Percentiles rank a stretch among this genome's conserved stretches.
These are phyloP conservation scores for Sclerotinia trifoliorum DNA, from an alignment of 2,329 filamentous ascomycete species.

Conservation along the genomic window DNA sequence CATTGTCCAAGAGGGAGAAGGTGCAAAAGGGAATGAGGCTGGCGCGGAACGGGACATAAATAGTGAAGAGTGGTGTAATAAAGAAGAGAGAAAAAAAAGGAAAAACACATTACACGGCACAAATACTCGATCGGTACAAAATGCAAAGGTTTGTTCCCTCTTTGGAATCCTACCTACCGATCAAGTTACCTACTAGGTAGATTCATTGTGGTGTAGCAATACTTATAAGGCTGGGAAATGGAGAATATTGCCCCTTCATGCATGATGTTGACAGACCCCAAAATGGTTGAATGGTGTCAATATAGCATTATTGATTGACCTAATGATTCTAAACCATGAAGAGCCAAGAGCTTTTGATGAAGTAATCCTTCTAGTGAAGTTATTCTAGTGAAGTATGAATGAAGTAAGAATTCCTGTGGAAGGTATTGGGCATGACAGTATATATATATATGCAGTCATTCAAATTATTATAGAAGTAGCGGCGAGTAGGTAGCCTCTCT, in stretches of 20 bases:
- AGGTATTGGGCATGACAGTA: too few relatives aligned
- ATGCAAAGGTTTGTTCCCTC: background rate
- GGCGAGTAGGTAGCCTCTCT: background rate
- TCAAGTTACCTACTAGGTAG: too few relatives aligned
- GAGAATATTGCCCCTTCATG: background rate
- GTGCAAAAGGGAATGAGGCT: background rate
- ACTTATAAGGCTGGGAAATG: conserved; percentile 1
- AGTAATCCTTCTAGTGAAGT: background rate
- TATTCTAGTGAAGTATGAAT: background rate
- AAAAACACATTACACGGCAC: too few relatives aligned
- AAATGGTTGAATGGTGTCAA: background rate
- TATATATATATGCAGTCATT: background rate
- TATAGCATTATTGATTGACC: background rate
- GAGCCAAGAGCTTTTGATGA: too few relatives aligned
- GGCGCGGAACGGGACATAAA: background rate
- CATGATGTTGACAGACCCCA: background rate
- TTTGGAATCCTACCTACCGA: too few relatives aligned
- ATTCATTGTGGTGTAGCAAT: background rate
- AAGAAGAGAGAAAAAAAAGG: too few relatives aligned
- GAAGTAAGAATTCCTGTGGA: background rate
- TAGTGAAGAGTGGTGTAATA: background rate
- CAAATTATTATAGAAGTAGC: background rate
- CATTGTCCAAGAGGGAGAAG: background rate
- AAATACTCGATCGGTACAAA: too few relatives aligned
- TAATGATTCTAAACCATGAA: too few relatives aligned